A percentile compares a stretch with the other conserved stretches of the same genome.
phyloP scores from a whole-genome alignment of 352 stramenopile species.

The Pythium insidiosum region DNA sequence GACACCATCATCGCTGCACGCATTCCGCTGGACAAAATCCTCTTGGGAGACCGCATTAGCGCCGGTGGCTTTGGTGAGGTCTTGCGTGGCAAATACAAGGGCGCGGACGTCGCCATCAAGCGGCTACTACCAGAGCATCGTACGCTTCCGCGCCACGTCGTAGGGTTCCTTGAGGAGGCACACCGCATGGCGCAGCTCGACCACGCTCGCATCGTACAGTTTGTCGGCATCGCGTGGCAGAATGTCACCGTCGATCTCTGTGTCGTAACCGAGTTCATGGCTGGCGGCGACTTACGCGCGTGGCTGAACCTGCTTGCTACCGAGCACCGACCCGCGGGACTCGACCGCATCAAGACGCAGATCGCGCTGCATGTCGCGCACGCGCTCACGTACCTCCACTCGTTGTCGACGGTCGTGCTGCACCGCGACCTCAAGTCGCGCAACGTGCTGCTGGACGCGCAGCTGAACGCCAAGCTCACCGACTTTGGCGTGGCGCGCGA shows the following conservation, averaged over 20 bases:
- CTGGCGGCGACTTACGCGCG: neutral
- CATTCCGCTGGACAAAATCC: conserved; percentile 4
- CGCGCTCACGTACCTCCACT: conserved; percentile 34
- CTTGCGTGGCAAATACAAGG: conserved; percentile 22
- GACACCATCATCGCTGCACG: too few species aligned
- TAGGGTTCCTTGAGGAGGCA: conserved; percentile 33
- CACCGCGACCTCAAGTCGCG: conserved; percentile 38
- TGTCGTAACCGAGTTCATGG: conserved; percentile 7
- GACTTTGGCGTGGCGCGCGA: conserved; percentile 31
- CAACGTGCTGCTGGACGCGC: conserved; percentile 21
- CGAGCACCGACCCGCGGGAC: neutral
- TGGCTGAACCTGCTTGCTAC: conserved; percentile 10
- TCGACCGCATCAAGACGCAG: conserved; percentile 3
- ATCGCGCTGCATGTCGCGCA: conserved; percentile 13
- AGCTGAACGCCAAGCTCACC: conserved; percentile 27
- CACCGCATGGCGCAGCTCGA: conserved; percentile 26
- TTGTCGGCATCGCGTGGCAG: conserved; percentile 37
- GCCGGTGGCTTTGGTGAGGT: conserved; percentile 37
- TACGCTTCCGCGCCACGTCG: conserved; percentile 17
- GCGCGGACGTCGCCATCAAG: conserved; percentile 29
- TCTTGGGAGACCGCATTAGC: conserved; percentile 13
- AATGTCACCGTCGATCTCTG: conserved; percentile 27
- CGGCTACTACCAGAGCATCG: conserved; percentile 20
- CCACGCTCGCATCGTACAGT: conserved; percentile 32
- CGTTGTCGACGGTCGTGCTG: conserved; percentile 12